Base-by-base conservation (phyloP, 164 flowering plant genomes). In the Chloranthus sessilifolius region DNA sequence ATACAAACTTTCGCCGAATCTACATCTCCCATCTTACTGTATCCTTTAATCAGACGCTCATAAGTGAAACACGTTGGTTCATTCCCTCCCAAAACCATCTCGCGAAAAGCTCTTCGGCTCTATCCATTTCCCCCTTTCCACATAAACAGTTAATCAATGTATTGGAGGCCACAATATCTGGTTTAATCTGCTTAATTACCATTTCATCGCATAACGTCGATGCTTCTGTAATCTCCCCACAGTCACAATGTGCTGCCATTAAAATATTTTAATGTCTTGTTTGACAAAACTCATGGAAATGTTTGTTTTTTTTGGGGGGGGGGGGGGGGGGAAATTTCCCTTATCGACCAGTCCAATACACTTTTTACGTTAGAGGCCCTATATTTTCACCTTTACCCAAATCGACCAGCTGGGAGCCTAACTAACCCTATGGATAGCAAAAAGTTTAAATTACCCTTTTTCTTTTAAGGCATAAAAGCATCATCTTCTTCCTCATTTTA, bases 81-180 rank as follows among this genome's bases (percentile, higher is more conserved):
- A 1, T 79, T 43, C 9, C 74, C 86, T 30, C 45, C 59, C 75
- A 78, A 54, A 10, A n/a, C 67, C 88, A 90, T 90, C 48, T 85
- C 82, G 52, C 67, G 56, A 31, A 61, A 25, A 76, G 55, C 43
- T 74, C 84, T 59, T 82, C 91, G 2, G 83, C 95, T 52, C 56
- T 76, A 2, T 5, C 56, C 36, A 78, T 39, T 48, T 82, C 74
- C 12, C 79, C 74, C 39, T 28, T 47, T 45, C 55, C 53, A 40
- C 94, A 87, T 58, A 73, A 75, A 15, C 89, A 89, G 14, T 70
- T 79, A 50, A 87, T 79, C 7, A 91, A 34, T 2, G 84, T 81
- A 43, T 88, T 81, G 47, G 83, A 88, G 27, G 78, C 76, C 50
- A 79, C 75, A 26, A 67, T 47, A 74, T 88, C 96, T 42, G 56